Evolutionary conservation across 192 early-diverging fungal species (phyloP).

Genomic region (Hyaloraphidium curvatum): DNA sequence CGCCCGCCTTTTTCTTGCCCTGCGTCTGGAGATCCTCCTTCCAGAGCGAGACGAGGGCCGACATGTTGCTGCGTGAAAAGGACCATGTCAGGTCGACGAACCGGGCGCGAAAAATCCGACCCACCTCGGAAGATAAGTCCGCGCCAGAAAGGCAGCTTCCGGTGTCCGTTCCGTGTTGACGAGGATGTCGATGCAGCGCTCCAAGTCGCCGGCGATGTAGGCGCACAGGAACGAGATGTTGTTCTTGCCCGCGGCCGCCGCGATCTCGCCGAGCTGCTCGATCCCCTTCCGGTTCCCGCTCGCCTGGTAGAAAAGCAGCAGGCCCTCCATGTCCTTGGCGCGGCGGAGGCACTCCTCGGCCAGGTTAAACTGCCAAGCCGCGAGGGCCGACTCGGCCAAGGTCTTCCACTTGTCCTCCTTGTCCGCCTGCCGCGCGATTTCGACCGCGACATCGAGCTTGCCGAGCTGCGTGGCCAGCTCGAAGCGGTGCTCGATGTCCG

Average conservation of each 20-base stretch:
- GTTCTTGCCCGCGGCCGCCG: slow-evolving; percentile 54
- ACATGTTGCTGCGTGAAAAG: slow-evolving; percentile 23
- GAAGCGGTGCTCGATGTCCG: slow-evolving; percentile 87
- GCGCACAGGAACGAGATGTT: slow-evolving; percentile 84
- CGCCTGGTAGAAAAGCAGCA: slow-evolving; percentile 79
- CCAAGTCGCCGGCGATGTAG: slow-evolving; percentile 47
- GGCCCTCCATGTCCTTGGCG: slow-evolving; percentile 76
- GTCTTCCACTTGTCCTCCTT: slow-evolving; percentile 84
- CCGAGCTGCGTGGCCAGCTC: slow-evolving; percentile 80
- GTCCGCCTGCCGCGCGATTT: slow-evolving; percentile 68
- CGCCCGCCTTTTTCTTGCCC: slow-evolving; percentile 62
- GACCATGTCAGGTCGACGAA: background rate
- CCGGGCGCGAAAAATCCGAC: background rate
- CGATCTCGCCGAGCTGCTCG: slow-evolving; percentile 43
- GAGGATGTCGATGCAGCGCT: slow-evolving; percentile 74
- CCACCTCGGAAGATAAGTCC: slow-evolving; percentile 57
- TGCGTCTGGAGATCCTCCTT: slow-evolving; percentile 42
- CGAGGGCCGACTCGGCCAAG: slow-evolving; percentile 76
- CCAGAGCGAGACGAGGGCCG: slow-evolving; percentile 55
- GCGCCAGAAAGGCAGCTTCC: slow-evolving; percentile 86
- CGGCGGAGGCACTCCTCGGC: slow-evolving; percentile 77
- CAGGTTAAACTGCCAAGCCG: slow-evolving; percentile 73
- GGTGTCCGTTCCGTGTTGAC: slow-evolving; percentile 70
- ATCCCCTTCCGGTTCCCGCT: slow-evolving; percentile 66
- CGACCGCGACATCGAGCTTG: slow-evolving; percentile 60